phyloP scores from a whole-genome alignment of 2,329 filamentous ascomycete species.

The Chaetomiaceae sp. region DNA sequence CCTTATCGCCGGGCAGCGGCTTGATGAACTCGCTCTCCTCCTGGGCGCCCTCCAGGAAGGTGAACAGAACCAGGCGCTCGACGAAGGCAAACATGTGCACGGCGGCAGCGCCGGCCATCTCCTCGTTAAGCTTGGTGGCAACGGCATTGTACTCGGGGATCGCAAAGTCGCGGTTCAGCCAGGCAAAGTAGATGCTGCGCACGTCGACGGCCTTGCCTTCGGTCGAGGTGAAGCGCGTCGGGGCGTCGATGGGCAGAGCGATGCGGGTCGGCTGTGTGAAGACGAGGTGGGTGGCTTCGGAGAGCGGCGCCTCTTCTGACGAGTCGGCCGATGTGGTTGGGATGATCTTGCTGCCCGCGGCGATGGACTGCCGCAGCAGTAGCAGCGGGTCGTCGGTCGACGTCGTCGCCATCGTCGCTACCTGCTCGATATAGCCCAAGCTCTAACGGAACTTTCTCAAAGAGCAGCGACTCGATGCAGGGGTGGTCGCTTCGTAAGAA shows the following conservation, averaged over 20 bases:
- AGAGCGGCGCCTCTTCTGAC: slow-evolving; percentile 57
- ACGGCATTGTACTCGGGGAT: slow-evolving; percentile 89
- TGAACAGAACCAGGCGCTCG: slow-evolving; percentile 83
- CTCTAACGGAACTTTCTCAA: too few relatives aligned
- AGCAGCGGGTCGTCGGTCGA: slow-evolving; percentile 68
- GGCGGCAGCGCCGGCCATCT: slow-evolving; percentile 60
- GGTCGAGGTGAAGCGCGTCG: slow-evolving; percentile 83
- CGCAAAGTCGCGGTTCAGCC: slow-evolving; percentile 83
- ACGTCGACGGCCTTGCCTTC: slow-evolving; percentile 66
- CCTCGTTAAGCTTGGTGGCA: slow-evolving; percentile 72
- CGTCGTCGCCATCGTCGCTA: slow-evolving; percentile 46
- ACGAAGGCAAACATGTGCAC: slow-evolving; percentile 89
- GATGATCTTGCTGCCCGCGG: slow-evolving; percentile 60
- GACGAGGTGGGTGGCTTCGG: slow-evolving; percentile 70
- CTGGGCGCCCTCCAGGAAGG: slow-evolving; percentile 84
- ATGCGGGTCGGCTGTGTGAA: slow-evolving; percentile 59
- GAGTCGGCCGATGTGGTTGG: slow-evolving; percentile 64
- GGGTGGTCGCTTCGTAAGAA: too few relatives aligned
- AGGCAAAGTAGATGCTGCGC: slow-evolving; percentile 93
- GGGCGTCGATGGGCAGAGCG: slow-evolving; percentile 60
- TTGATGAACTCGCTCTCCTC: slow-evolving; percentile 93
- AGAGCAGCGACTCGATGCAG: too few relatives aligned
- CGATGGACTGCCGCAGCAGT: slow-evolving; percentile 77
- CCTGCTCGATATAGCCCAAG: too few relatives aligned
- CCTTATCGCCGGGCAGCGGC: slow-evolving; percentile 63